A percentile compares a stretch with the other conserved stretches of the same genome.
phyloP scores from a whole-genome alignment of 371 early-diverging fungal genomes.

The Lichtheimia hyalospora region DNA sequence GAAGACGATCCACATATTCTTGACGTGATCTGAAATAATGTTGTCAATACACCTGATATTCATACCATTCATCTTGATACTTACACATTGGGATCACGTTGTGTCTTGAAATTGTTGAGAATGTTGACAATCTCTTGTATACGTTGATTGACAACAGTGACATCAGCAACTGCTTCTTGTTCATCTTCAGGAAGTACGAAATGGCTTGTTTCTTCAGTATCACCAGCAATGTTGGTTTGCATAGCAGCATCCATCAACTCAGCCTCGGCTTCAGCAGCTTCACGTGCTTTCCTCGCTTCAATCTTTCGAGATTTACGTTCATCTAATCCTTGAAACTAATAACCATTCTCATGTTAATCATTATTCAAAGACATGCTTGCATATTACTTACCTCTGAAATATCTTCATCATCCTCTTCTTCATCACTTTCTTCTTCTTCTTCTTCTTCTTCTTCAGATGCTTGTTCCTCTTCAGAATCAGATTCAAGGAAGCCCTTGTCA shows the following conservation, averaged over 20 bases:
- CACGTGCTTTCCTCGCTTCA: slow-evolving; percentile 59
- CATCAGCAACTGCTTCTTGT: slow-evolving; percentile 62
- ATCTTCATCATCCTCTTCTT: slow-evolving; percentile 38
- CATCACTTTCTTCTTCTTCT: slow-evolving; percentile 23
- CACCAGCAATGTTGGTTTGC: slow-evolving; percentile 72
- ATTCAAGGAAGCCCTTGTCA: slow-evolving; percentile 53
- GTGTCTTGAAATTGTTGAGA: slow-evolving; percentile 82
- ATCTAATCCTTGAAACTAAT: slow-evolving; percentile 52
- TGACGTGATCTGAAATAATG: slow-evolving; percentile 58
- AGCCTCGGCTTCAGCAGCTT: slow-evolving; percentile 64
- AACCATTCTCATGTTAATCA: neutral
- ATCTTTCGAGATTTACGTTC: slow-evolving; percentile 73
- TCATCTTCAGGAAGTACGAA: slow-evolving; percentile 78
- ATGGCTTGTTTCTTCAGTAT: slow-evolving; percentile 46
- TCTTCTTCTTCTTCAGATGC: slow-evolving; percentile 30
- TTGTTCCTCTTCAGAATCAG: slow-evolving; percentile 54
- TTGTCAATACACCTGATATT: neutral
- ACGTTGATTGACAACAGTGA: slow-evolving; percentile 76
- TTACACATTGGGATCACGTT: slow-evolving; percentile 73
- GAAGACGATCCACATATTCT: slow-evolving; percentile 84
- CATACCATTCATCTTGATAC: neutral
- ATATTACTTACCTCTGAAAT: slow-evolving; percentile 20
- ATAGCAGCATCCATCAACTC: slow-evolving; percentile 75
- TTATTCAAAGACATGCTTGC: neutral
- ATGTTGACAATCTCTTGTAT: slow-evolving; percentile 89